These are phyloP conservation scores for Lasiosphaeris hirsuta DNA, from an alignment of 495 filamentous ascomycete species.

Conservation along the genomic window DNA sequence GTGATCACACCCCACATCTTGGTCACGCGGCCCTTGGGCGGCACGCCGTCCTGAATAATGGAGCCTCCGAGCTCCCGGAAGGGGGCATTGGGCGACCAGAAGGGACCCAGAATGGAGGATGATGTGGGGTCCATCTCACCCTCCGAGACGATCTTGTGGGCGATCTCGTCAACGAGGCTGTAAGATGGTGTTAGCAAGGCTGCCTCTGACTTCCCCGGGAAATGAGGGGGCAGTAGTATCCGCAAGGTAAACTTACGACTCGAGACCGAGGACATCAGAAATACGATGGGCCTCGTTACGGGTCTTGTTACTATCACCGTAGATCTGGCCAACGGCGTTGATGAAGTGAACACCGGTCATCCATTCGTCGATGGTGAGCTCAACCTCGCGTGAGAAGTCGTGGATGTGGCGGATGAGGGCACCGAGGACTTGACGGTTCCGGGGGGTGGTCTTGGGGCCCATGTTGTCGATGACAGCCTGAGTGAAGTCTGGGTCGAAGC, in stretches of 20 bases:
- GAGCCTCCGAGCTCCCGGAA: slow-evolving; percentile 67
- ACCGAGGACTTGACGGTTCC: slow-evolving; percentile 62
- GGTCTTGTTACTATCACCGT: slow-evolving; percentile 55
- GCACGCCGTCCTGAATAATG: slow-evolving; percentile 66
- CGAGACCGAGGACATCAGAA: slow-evolving; percentile 76
- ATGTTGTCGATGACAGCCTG: slow-evolving; percentile 70
- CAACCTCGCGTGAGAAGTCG: slow-evolving; percentile 79
- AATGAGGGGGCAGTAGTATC: background rate
- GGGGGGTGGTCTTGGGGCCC: slow-evolving; percentile 66
- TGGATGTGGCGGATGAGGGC: slow-evolving; percentile 72
- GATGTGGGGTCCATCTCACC: slow-evolving; percentile 69
- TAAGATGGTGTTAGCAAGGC: background rate
- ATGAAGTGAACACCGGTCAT: slow-evolving; percentile 67
- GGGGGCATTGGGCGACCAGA: slow-evolving; percentile 82
- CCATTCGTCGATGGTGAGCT: slow-evolving; percentile 78
- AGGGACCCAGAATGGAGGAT: slow-evolving; percentile 79
- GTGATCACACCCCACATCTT: slow-evolving; percentile 72
- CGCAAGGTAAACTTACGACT: slow-evolving; percentile 56
- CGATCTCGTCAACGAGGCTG: slow-evolving; percentile 79
- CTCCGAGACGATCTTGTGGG: slow-evolving; percentile 74
- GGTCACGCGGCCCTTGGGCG: slow-evolving; percentile 58
- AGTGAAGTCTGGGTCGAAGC: slow-evolving; percentile 76
- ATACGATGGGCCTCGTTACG: slow-evolving; percentile 72
- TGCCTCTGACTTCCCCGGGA: background rate
- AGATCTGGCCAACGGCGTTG: slow-evolving; percentile 52